Evolutionary conservation across 441 rosid genomes (phyloP).

Genomic region (Arabidopsis lyrata): DNA sequence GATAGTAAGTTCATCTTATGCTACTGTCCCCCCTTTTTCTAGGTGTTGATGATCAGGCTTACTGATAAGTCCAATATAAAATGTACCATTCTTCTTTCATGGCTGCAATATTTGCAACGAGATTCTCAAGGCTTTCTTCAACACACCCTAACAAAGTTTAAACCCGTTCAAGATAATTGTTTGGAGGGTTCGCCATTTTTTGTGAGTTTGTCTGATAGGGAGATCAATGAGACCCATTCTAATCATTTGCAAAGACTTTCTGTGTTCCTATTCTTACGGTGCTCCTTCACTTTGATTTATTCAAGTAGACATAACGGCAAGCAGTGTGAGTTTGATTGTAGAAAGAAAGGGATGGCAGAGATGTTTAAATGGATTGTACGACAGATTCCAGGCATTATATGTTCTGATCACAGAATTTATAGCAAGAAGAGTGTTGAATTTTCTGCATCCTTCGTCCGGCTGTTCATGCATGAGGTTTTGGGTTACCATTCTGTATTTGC

Average conservation of each 20-base stretch:
- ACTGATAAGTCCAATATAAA: constrained; percentile 57
- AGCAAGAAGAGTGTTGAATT: constrained; percentile 55
- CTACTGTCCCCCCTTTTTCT: constrained; percentile 40
- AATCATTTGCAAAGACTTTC: constrained; percentile 72
- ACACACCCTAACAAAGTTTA: constrained; percentile 46
- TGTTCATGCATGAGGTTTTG: constrained; percentile 82
- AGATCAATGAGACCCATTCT: constrained; percentile 43
- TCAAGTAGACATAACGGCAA: constrained; percentile 47
- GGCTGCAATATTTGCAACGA: constrained; percentile 77
- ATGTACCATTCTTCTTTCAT: constrained; percentile 52
- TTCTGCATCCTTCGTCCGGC: constrained; percentile 68
- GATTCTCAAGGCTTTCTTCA: constrained; percentile 65
- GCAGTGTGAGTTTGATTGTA: constrained; percentile 50
- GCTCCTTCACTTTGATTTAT: constrained; percentile 67
- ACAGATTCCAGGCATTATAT: constrained; percentile 49
- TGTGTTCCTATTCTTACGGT: constrained; percentile 72
- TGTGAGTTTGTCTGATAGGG: constrained; percentile 50
- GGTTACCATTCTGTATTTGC: constrained; percentile 17
- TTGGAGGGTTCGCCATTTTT: constrained; percentile 85
- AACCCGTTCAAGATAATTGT: constrained; percentile 49
- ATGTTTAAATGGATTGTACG: constrained; percentile 68
- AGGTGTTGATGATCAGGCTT: constrained; percentile 87
- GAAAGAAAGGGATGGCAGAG: constrained; percentile 60
- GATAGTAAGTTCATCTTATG: constrained; percentile 8
- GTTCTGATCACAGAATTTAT: constrained; percentile 47